Base-by-base conservation (phyloP, 805 yeast species). In the Yarrowia keelungensis region DNA sequence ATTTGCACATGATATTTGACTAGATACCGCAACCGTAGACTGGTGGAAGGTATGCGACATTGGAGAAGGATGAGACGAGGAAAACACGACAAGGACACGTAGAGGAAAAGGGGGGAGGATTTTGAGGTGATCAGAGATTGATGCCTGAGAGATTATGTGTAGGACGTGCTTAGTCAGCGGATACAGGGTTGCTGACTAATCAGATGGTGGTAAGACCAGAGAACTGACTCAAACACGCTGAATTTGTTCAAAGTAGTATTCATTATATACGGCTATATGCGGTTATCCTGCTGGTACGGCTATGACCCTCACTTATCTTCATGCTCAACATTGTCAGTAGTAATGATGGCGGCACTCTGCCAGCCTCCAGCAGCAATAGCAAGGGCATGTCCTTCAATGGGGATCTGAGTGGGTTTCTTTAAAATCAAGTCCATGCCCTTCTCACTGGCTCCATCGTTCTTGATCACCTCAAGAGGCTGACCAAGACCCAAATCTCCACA, bases 401-500 rank as follows among this genome's bases (percentile, higher is more conserved):
- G 71, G 7, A 85, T 77, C 56, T 74, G 74, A 0, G 79, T 77
- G 2, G 91, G 91, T 36, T 75, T 79, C 1, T 72, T 71, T 12
- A 74, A 41, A 1, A 82, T 75, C 15, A 69, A 70, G 26, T 75
- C 70, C 14, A 42, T 11, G 5, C 67, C 43, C 9, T 42, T 14
- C 16, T 64, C 36, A 11, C 38, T 39, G 14, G 66, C 71, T 5
- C 70, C 73, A 12, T 51, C 59, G 16, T 54, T 41, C 12, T 38
- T 67, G 67, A 16, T 65, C 35, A 68, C 73, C 11, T 70, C 69
- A 8, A 71, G 72, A 8, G 38, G 36, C 7, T 72, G 67, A 1
- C 90, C 94, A 3, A 89, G 72, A 0, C 95, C 95, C n/a, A 90
- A 75, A 73, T 91, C 87, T 8, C 95, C 95, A 75, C 91, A 87